These are phyloP conservation scores for Oryza australiensis DNA, from an alignment of 176 grass and related monocot species.

Conservation along the genomic window DNA sequence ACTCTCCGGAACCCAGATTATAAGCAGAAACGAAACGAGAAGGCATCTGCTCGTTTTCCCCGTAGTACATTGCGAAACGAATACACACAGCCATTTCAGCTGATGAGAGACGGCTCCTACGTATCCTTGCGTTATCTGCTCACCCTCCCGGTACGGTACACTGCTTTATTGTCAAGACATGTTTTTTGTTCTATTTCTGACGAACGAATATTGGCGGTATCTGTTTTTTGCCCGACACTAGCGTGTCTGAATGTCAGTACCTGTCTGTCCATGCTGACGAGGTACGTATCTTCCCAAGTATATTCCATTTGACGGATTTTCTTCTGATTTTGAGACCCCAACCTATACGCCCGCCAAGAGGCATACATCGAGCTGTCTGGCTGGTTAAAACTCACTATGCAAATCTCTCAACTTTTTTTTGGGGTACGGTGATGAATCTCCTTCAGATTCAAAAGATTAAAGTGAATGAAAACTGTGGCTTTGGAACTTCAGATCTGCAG, in stretches of 20 bases:
- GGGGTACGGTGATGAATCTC: not conserved
- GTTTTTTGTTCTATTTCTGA: not conserved
- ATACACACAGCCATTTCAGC: too few relatives aligned
- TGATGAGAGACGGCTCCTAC: too few relatives aligned
- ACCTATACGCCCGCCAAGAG: not conserved
- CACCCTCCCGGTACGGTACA: not conserved
- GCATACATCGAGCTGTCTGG: not conserved
- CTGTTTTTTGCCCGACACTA: not conserved
- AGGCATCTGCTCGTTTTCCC: too few relatives aligned
- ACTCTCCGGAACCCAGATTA: too few relatives aligned
- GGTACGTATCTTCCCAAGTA: not conserved
- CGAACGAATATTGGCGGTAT: not conserved
- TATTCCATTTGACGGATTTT: not conserved
- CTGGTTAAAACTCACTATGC: not conserved
- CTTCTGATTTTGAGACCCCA: not conserved
- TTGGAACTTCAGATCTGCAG: constrained; percentile 29
- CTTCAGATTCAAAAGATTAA: not conserved
- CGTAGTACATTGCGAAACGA: too few relatives aligned
- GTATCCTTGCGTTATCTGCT: not conserved
- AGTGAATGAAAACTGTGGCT: not conserved
- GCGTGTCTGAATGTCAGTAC: not conserved
- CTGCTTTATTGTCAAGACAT: not conserved
- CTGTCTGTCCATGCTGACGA: not conserved
- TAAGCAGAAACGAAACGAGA: too few relatives aligned
- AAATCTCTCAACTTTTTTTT: not conserved